A percentile compares a stretch with the other conserved stretches of the same genome.
Conservation (phyloP, 768 basidiomycete species). For the Russula sp. region DNA sequence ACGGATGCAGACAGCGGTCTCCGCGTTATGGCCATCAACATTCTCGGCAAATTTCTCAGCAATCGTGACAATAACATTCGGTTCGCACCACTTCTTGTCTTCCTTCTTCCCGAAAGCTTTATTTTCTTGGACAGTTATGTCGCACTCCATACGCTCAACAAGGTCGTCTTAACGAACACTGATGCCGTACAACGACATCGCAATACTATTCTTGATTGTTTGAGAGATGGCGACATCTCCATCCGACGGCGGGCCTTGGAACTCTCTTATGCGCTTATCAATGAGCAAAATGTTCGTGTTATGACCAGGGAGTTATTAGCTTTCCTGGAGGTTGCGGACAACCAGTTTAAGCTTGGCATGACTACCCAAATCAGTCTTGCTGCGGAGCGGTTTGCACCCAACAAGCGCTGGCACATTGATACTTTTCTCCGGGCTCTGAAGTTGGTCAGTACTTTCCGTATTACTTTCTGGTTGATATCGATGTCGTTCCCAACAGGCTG, state of each 20-base stretch:
- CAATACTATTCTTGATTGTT: slow-evolving; percentile 97
- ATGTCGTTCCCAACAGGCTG: slow-evolving; percentile 53
- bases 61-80: slow-evolving; percentile 99
- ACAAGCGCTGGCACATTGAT: slow-evolving; percentile 99
- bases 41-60: slow-evolving; percentile 94
- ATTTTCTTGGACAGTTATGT: slow-evolving; percentile 63
- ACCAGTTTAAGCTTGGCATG: slow-evolving; percentile 97
- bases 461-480: background rate
- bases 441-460: slow-evolving; percentile 50
- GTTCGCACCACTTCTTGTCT: slow-evolving; percentile 39
- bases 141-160: slow-evolving; percentile 95
- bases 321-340: slow-evolving; percentile 97
- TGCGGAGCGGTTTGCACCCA: slow-evolving; percentile 94
- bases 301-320: slow-evolving; percentile 89
- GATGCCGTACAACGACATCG: slow-evolving; percentile 97
- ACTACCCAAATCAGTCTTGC: slow-evolving; percentile 96
- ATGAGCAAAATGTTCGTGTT: slow-evolving; percentile 88
- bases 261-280: slow-evolving; percentile 94
- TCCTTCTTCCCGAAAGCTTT: slow-evolving; percentile 2
- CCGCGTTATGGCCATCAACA: slow-evolving; percentile 99
- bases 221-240: slow-evolving; percentile 98
- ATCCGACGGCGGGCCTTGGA: slow-evolving; percentile 95
- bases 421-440: slow-evolving; percentile 90
- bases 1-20: slow-evolving; percentile 87
- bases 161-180: slow-evolving; percentile 96